Percentiles rank a stretch among this genome's conserved stretches.
These are phyloP conservation scores for Globisporangium alternatum DNA, from an alignment of 352 stramenopile species.

Conservation along the genomic window DNA sequence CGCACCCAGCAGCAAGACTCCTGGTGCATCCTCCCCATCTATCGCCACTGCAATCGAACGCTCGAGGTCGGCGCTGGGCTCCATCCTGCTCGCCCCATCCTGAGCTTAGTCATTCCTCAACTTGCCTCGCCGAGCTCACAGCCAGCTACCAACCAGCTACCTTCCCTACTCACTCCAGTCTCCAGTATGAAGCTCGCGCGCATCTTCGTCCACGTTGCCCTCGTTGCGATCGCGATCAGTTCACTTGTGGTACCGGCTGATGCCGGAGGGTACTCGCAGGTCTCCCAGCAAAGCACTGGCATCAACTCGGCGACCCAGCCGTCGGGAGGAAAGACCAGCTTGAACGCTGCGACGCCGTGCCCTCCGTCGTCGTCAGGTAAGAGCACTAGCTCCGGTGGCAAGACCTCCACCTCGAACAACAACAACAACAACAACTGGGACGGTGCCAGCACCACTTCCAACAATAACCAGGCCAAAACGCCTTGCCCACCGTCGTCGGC, in stretches of 20 bases:
- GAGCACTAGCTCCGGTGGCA: background rate
- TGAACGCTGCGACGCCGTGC: background rate
- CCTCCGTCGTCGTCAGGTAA: background rate
- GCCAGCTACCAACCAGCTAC: background rate
- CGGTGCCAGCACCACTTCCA: background rate
- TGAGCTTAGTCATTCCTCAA: slow-evolving; percentile 8
- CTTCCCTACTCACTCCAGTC: background rate
- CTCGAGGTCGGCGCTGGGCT: background rate
- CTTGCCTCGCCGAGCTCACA: slow-evolving; percentile 1
- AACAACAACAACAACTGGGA: background rate
- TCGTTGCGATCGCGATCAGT: slow-evolving; percentile 4
- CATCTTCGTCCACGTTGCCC: slow-evolving; percentile 4
- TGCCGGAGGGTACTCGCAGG: background rate
- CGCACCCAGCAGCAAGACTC: background rate
- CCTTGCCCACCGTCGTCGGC: background rate
- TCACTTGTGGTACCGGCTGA: background rate
- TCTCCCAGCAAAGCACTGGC: background rate
- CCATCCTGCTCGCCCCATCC: background rate
- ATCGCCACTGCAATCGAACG: background rate
- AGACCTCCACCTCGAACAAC: background rate
- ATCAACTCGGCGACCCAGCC: background rate
- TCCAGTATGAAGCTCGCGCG: slow-evolving; percentile 4
- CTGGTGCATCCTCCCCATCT: background rate
- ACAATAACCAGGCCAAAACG: background rate
- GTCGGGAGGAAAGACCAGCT: background rate